Evolutionary conservation across 2,329 filamentous ascomycete species (phyloP).

Genomic region (Eutypella sp.): DNA sequence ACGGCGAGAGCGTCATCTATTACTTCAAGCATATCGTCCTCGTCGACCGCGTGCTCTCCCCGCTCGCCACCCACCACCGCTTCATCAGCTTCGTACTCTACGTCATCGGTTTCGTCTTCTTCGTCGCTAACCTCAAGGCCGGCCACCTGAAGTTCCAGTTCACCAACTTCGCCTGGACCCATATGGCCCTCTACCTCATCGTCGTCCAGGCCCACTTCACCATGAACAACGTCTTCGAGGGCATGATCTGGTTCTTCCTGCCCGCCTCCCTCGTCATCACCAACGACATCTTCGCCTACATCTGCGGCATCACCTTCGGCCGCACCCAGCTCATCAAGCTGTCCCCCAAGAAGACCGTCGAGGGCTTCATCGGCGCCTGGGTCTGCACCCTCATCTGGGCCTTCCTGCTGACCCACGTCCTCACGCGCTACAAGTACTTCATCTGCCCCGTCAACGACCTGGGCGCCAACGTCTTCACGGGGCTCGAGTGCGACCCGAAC

Average conservation of each 20-base stretch:
- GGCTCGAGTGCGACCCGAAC: slow-evolving; percentile 84
- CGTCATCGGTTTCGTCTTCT: slow-evolving; percentile 97
- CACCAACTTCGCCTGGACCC: slow-evolving; percentile 98
- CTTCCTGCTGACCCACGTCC: slow-evolving; percentile 71
- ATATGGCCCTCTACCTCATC: slow-evolving; percentile 97
- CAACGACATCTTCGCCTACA: slow-evolving; percentile 97
- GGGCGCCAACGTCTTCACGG: slow-evolving; percentile 86
- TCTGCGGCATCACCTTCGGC: slow-evolving; percentile 95
- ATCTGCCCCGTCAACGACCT: slow-evolving; percentile 97
- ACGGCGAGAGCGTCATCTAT: slow-evolving; percentile 98
- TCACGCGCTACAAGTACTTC: slow-evolving; percentile 93
- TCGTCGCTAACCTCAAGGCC: slow-evolving; percentile 89
- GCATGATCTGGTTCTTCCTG: slow-evolving; percentile 99
- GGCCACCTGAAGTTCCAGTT: slow-evolving; percentile 98
- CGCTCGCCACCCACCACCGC: slow-evolving; percentile 91
- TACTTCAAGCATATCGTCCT: slow-evolving; percentile 99
- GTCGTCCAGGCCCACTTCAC: slow-evolving; percentile 98
- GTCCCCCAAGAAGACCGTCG: slow-evolving; percentile 98
- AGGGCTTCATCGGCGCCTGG: slow-evolving; percentile 96
- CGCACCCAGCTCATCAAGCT: slow-evolving; percentile 96
- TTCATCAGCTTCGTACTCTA: slow-evolving; percentile 99
- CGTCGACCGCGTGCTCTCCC: slow-evolving; percentile 87
- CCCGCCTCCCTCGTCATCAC: slow-evolving; percentile 93
- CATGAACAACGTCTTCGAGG: slow-evolving; percentile 99
- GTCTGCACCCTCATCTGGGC: slow-evolving; percentile 88